Evolutionary conservation across 1,284 basidiomycete genomes (phyloP).

Genomic region (Cutaneotrichosporon spelunceum): DNA sequence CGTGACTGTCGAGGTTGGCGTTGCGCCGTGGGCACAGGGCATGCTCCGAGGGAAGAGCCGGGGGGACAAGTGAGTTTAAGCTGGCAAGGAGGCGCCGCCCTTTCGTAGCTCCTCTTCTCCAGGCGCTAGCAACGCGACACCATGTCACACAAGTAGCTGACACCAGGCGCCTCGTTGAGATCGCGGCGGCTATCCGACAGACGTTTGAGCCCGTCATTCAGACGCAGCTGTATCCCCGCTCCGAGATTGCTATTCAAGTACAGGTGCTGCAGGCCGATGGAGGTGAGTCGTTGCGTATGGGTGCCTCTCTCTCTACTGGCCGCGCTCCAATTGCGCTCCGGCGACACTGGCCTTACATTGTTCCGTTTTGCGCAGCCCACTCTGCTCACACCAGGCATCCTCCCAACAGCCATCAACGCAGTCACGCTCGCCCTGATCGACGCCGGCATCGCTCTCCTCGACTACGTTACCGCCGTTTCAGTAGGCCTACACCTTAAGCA

Average conservation of each 20-base stretch:
- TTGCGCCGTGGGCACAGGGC: slow-evolving; percentile 79
- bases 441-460: slow-evolving; percentile 80
- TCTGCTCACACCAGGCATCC: slow-evolving; percentile 58
- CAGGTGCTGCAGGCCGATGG: slow-evolving; percentile 93
- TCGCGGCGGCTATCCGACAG: slow-evolving; percentile 79
- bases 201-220: slow-evolving; percentile 96
- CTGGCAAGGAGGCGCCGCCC: too few relatives aligned
- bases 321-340: background rate
- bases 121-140: too few relatives aligned
- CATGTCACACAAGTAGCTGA: too few relatives aligned
- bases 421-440: slow-evolving; percentile 86
- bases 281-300: slow-evolving; percentile 42
- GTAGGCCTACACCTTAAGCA: slow-evolving; percentile 67
- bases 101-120: too few relatives aligned
- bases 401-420: slow-evolving; percentile 92
- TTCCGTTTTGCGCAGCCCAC: background rate
- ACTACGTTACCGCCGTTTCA: slow-evolving; percentile 83
- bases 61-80: slow-evolving; percentile 77
- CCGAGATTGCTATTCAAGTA: slow-evolving; percentile 88
- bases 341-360: slow-evolving; percentile 2
- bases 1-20: slow-evolving; percentile 78
- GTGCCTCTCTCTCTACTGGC: too few relatives aligned
- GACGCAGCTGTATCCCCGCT: slow-evolving; percentile 84
- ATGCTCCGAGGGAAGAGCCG: slow-evolving; percentile 58
- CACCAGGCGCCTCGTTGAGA: slow-evolving; percentile 77